A percentile compares a stretch with the other conserved stretches of the same genome.
phyloP scores from a whole-genome alignment of 2,329 filamentous ascomycete species.

The Leptodontidium sp. region DNA sequence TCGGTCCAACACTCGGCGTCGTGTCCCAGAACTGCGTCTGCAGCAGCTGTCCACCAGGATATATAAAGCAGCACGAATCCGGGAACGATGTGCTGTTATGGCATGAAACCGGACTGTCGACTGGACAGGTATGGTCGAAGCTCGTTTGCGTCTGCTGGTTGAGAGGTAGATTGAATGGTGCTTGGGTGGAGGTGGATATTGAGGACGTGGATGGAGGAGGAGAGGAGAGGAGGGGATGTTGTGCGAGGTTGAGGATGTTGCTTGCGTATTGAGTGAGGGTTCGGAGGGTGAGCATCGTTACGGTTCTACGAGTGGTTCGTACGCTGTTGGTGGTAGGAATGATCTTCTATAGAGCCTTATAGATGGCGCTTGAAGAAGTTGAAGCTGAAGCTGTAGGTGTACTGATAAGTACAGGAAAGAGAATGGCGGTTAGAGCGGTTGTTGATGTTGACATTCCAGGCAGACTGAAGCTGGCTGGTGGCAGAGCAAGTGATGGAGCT shows the following conservation, averaged over 20 bases:
- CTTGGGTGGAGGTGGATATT: not conserved
- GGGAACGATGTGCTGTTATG: slow-evolving; percentile 67
- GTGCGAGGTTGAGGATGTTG: slow-evolving; percentile 35
- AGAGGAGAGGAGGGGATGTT: slow-evolving; percentile 35
- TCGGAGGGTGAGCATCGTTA: slow-evolving; percentile 36
- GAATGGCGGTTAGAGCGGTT: not conserved
- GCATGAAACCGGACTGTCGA: slow-evolving; percentile 60
- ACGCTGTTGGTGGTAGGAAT: not conserved
- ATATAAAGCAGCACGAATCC: slow-evolving; percentile 79
- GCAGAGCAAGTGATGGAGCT: not conserved
- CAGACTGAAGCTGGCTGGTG: not conserved
- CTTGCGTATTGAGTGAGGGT: slow-evolving; percentile 40
- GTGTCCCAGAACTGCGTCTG: slow-evolving; percentile 84
- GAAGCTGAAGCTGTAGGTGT: not conserved
- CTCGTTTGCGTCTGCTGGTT: slow-evolving; percentile 3
- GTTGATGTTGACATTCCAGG: slow-evolving; percentile 10
- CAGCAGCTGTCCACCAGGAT: slow-evolving; percentile 74
- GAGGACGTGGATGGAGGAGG: not conserved
- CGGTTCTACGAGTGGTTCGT: not conserved
- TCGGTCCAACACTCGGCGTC: slow-evolving; percentile 66
- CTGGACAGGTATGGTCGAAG: slow-evolving; percentile 41
- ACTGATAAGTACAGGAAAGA: not conserved
- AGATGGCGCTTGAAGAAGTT: no score
- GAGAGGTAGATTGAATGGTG: not conserved
- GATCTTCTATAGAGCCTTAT: not conserved